Percentiles rank a stretch among this genome's conserved stretches.
Conservation (phyloP, 345 rosid species). For the Sonneratia alba region DNA sequence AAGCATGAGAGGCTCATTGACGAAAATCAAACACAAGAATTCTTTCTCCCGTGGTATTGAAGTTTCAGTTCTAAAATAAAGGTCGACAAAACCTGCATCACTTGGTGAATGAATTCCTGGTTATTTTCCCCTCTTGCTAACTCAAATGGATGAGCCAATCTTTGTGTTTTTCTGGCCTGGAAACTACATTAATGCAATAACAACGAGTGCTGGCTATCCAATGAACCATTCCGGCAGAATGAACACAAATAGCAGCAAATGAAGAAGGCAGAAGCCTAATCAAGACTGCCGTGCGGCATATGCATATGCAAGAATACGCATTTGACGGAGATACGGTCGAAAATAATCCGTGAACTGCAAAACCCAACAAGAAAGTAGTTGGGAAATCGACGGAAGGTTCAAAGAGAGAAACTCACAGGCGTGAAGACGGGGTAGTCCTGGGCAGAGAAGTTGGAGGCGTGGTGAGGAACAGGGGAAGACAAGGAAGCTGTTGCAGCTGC, state of each 20-base stretch:
- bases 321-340: background rate
- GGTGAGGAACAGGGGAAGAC: conserved; percentile 48
- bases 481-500: conserved; percentile 14
- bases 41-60: background rate
- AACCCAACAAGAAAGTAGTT: background rate
- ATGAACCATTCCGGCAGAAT: background rate
- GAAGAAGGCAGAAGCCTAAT: background rate
- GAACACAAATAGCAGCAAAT: background rate
- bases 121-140: background rate
- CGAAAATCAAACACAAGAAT: no score
- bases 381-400: background rate
- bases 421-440: conserved; percentile 95
- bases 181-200: background rate
- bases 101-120: background rate
- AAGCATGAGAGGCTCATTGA: no score
- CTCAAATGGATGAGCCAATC: background rate
- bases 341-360: background rate
- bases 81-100: background rate
- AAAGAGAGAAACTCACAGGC: conserved; percentile 45
- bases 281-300: background rate
- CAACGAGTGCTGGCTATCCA: background rate
- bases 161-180: background rate
- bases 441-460: conserved; percentile 53
- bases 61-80: background rate
- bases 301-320: no score